Base-by-base conservation (phyloP, 257 asterid species). In the Solanum virginianum region DNA sequence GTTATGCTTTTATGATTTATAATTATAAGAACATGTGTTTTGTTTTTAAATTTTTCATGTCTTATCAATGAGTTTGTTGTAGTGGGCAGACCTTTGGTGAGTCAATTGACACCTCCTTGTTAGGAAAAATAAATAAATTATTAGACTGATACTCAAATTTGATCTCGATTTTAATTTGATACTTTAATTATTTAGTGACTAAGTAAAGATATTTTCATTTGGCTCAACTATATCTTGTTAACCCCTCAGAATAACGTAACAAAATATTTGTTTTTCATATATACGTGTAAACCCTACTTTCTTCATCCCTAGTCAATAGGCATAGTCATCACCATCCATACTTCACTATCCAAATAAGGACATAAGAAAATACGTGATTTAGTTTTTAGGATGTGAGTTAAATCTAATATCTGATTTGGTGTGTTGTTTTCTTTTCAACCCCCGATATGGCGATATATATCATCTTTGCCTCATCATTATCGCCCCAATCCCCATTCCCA, bases 221-320 rank as follows among this genome's bases (percentile, higher is more conserved):
- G 66, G 14, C 66, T 59, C 0, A 9, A 59, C 4, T 20, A 26
- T 1, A 59, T 59, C 29, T 59, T 0, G 7, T 59, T 29, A 22
- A n/a, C 32, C 20, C 26, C 0, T 20, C n/a, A 18, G 0, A 0
- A 5, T 20, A 4, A 57, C 20, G 9, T 43, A 43, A 7, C 47
- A 43, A 43, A 43, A 43, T 8, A 43, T 43, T 43, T 43, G 47
- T 4, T 43, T 5, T 43, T 43, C 47, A 43, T 43, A 43, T 43
- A 43, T 43, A 7, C 7, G 10, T 43, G 47, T 43, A 7, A 43
- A 43, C 47, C 47, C 47, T 7, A 43, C 47, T 43, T 43, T 43
- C 47, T 43, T 43, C 47, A 43, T 43, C 10, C 47, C 47, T 8
- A 43, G 7, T 41, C 47, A 2, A 41, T 41, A 0, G 47, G 47